These are phyloP conservation scores for Salix dunnii DNA, from an alignment of 345 rosid genomes.

Conservation along the genomic window DNA sequence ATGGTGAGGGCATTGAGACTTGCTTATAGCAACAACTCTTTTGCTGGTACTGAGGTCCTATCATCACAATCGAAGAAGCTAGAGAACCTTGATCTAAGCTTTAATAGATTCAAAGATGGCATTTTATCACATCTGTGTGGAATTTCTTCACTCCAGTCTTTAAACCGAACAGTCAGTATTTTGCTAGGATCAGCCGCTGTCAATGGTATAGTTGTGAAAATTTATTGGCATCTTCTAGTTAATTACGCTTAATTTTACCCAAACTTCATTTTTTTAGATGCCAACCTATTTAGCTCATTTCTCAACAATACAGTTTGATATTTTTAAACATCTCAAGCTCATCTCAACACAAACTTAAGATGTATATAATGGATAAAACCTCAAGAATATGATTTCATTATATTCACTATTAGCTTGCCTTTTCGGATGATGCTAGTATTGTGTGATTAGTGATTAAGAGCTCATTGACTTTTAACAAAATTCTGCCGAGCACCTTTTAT, in stretches of 20 bases:
- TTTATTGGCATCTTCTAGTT: neutral
- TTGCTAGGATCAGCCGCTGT: no score
- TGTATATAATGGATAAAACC: neutral
- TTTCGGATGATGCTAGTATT: no score
- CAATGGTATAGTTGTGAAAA: neutral
- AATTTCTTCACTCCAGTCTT: neutral
- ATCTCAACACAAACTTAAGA: neutral
- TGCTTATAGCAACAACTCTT: neutral
- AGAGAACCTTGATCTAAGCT: neutral
- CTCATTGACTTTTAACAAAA: no score
- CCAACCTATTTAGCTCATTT: neutral
- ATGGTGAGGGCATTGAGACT: neutral
- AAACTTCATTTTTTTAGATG: neutral
- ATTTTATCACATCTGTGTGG: neutral
- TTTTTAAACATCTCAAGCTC: neutral
- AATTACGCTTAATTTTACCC: neutral
- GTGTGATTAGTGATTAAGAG: no score
- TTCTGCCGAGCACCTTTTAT: no score
- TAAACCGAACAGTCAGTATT: neutral
- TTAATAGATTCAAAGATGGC: neutral
- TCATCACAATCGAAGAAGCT: neutral
- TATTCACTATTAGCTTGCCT: neutral
- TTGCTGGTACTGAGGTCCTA: neutral
- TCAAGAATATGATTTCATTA: neutral
- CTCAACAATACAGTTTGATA: neutral